These are phyloP conservation scores for Gymnopilus junonius DNA, from an alignment of 768 basidiomycete species.

Conservation along the genomic window DNA sequence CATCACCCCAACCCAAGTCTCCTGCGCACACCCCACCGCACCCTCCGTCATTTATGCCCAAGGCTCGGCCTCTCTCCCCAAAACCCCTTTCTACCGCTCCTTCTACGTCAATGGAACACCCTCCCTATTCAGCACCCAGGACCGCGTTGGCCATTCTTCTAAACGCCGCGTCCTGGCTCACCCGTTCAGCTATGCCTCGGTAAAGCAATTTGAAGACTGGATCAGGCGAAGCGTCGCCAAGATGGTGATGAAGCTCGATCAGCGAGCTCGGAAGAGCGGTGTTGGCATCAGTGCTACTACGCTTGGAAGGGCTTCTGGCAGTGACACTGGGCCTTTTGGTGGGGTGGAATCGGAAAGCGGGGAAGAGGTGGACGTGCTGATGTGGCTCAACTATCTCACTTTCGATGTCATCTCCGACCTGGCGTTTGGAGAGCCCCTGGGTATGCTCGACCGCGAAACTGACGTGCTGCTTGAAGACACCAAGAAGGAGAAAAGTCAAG, in stretches of 20 bases:
- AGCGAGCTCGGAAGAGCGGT: neutral
- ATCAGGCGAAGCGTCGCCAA: slow-evolving; percentile 1
- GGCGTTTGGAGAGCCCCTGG: slow-evolving; percentile 7
- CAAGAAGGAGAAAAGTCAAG: neutral
- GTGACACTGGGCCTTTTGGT: neutral
- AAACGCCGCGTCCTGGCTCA: slow-evolving; percentile 7
- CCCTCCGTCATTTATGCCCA: slow-evolving; percentile 2
- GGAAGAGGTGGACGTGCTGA: neutral
- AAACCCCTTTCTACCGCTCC: slow-evolving; percentile 6
- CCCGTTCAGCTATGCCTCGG: slow-evolving; percentile 8
- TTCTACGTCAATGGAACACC: slow-evolving; percentile 6
- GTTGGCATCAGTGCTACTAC: neutral
- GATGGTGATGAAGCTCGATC: neutral
- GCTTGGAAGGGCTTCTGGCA: slow-evolving; percentile 1
- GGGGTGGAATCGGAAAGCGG: neutral
- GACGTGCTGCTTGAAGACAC: neutral
- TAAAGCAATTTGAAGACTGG: slow-evolving; percentile 5
- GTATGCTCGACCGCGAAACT: slow-evolving; percentile 5
- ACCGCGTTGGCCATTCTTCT: neutral
- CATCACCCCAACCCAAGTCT: slow-evolving; percentile 3
- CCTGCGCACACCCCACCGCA: neutral
- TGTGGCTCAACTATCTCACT: slow-evolving; percentile 10
- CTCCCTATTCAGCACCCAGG: slow-evolving; percentile 8
- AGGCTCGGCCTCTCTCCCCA: slow-evolving; percentile 3
- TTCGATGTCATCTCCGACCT: slow-evolving; percentile 9